Base-by-base conservation (phyloP, 768 basidiomycete genomes). In the Phanerochaete sordida region DNA sequence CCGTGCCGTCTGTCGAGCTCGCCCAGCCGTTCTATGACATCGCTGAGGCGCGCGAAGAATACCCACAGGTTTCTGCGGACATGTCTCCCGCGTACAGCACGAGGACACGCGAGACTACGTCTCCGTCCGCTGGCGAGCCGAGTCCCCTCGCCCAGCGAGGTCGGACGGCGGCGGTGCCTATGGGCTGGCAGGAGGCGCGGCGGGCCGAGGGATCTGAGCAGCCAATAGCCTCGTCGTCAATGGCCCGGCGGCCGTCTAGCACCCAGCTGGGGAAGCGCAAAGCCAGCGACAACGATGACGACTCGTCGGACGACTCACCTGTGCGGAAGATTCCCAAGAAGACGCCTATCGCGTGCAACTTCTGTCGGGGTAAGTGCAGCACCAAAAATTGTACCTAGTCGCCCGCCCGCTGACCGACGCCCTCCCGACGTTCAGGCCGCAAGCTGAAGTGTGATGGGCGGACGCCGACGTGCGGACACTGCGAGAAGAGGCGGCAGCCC, bases 381-480 rank as follows among this genome's bases (percentile, higher is more conserved):
- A 43, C 44, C 23, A n/a, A n/a, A 28, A 24, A 11, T 24, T 4
- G 19, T 24, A 45, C 24, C 21, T 45, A 27, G 23, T 28, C 35
- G 51, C 28, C 21, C 19, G 11, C 21, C 3, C 53, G 31, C 27
- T 43, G 43, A 55, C 53, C 16, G n/a, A 50, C 6, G 9, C 23
- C 28, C 30, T 3, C 19, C 19, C 31, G 28, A n/a, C 16, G 13
- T 31, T 2, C 30, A 60, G 48, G 46, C 35, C 56, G 63, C 35
- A 92, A 92, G 72, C 81, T 92, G 58, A 79, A 83, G 26, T 92
- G 90, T 73, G 85, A 89, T 67, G 89, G 88, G 2, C 77, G 72
- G 1, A 79, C 75, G 63, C 90, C 90, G 30, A 71, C 75, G 5
- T 92, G 90, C 64, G 77, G 74, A 7, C 85, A 87, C 68, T 92